Conservation (phyloP, 257 asterid genomes). For the Avicennia marina region DNA sequence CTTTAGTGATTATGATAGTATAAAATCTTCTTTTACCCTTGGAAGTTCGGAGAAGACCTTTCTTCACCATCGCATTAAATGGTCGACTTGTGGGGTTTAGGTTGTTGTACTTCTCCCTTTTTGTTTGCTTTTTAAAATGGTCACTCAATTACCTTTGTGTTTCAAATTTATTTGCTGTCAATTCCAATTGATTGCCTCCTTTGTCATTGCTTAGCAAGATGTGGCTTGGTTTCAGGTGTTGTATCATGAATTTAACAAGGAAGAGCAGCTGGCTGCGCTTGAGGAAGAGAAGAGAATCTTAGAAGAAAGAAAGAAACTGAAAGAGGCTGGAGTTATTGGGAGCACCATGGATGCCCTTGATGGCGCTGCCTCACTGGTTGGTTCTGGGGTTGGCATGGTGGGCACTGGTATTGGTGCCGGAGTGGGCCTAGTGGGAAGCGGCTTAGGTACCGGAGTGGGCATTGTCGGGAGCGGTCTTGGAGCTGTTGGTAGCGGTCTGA, state of each 20-base stretch:
- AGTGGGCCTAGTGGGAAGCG: conserved; percentile 59
- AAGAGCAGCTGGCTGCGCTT: conserved; percentile 75
- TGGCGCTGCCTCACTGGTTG: conserved; percentile 65
- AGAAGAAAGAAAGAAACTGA: conserved; percentile 83
- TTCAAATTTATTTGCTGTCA: too few species aligned
- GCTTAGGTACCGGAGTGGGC: conserved; percentile 81
- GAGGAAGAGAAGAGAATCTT: conserved; percentile 80
- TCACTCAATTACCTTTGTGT: too few species aligned
- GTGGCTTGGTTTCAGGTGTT: conserved; percentile 44
- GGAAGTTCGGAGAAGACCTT: too few species aligned
- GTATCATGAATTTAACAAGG: conserved; percentile 77
- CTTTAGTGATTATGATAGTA: too few species aligned
- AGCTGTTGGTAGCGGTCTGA: conserved; percentile 75
- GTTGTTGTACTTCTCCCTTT: too few species aligned
- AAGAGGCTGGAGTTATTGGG: conserved; percentile 83
- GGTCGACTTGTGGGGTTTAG: too few species aligned
- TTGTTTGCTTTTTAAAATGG: too few species aligned
- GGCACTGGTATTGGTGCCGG: conserved; percentile 60
- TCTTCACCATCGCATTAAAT: too few species aligned
- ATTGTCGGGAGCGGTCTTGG: conserved; percentile 76
- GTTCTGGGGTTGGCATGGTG: conserved; percentile 44
- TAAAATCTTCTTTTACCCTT: too few species aligned
- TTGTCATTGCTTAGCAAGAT: too few species aligned
- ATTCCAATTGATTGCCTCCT: not conserved
- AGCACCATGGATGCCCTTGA: conserved; percentile 97